Base-by-base conservation (phyloP, 2,329 filamentous ascomycete species). In the Exophiala aquamarina region DNA sequence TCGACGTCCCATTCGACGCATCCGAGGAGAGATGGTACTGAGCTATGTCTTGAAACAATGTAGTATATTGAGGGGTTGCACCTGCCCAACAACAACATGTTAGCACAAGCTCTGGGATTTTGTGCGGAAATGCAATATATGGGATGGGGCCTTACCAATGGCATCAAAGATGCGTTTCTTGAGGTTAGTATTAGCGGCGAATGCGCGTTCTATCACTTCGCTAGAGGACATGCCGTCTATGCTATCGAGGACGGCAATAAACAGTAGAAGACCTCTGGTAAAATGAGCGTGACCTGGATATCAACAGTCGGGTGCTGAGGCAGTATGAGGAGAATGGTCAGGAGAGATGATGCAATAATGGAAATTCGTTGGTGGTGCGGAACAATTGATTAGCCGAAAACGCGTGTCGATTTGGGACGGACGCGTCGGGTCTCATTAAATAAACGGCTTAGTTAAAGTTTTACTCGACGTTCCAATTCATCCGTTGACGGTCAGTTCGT, bases 31-130 rank as follows among this genome's bases (percentile, higher is more conserved):
- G 63, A 41, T 69, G 70, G 56, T 75, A 72, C 58, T 63, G 64
- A 18, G 73, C 72, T 50, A 77, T 74, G 54, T 77, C 74, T 56
- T 73, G 67, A 51, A 77, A 75, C 3, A 77, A 63, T 43, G 62
- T 57, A 46, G 51, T 36, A 28, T 49, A 36, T 21, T 52, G 44
- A 26, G 52, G 52, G 17, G 41, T 47, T 29, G 38, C 36, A 21
- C 44, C 52, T 54, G 45, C 32, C 13, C 14, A 33, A 42, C 11
- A 33, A 11, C 17, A 13, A 10, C 11, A 10, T 15, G 14, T 18
- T 32, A 42, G 26, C 3, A 41, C 21, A n/a, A n/a, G n/a, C n/a
- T n/a, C n/a, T n/a, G n/a, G n/a, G n/a, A n/a, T n/a, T n/a, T n/a
- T n/a, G n/a, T n/a, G n/a, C n/a, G n/a, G n/a, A n/a, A n/a, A n/a